Base-by-base conservation (phyloP, 768 basidiomycete genomes). In the Trametes maxima region DNA sequence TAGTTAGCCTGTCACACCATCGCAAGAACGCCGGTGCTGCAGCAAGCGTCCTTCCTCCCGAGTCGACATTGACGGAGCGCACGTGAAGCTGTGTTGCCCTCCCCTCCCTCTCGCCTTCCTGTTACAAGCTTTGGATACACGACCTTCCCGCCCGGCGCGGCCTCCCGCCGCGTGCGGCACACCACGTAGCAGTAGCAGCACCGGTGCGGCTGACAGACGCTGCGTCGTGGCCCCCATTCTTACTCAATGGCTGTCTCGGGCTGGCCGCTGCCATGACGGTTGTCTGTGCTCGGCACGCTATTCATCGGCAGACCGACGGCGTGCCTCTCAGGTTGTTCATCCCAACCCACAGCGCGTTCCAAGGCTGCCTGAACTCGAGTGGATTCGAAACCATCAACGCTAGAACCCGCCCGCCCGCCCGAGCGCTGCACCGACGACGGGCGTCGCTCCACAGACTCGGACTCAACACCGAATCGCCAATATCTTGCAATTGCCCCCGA, bases 41-140 rank as follows among this genome's bases (percentile, higher is more conserved):
- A n/a, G n/a, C n/a, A n/a, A n/a, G n/a, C n/a, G n/a, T n/a, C n/a
- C 12, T 19, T 24, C 5, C 22, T 12, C 24, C 4, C 22, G 40
- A 40, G 6, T 28, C 12, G 24, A 25, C 10, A 19, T 12, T 22
- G 40, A 45, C 58, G 50, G 35, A 52, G 50, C 58, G 58, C 58
- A 59, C 58, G 24, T 24, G 42, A 10, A 24, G 22, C 58, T 46
- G 25, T 36, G 21, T 24, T 22, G n/a, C n/a, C n/a, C n/a, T n/a
- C n/a, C n/a, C n/a, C n/a, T n/a, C n/a, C n/a, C n/a, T n/a, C 13
- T 36, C 21, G 52, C 25, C 24, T 43, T 53, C 40, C 50, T 62
- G 44, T 53, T 36, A 62, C 61, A 39, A 57, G 61, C 61, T 46
- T 57, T 19, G 35, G 22, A 53, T 43, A 36, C 53, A 55, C 59